These are phyloP conservation scores for Mycena galopus DNA, from an alignment of 768 basidiomycete genomes.

Conservation along the genomic window DNA sequence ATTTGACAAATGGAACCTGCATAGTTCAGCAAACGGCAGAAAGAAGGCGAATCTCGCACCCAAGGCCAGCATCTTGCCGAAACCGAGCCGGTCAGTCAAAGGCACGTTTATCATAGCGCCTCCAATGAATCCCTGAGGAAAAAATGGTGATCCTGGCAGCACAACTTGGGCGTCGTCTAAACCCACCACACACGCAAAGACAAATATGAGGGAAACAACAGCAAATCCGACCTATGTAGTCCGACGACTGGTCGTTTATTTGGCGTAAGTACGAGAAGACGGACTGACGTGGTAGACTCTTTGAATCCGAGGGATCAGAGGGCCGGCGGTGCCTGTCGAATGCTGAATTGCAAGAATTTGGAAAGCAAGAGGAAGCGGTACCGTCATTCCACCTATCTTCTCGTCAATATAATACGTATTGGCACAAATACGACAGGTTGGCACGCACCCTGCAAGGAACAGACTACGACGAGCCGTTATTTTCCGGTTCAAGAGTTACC, in stretches of 20 bases:
- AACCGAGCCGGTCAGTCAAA: slow-evolving; percentile 57
- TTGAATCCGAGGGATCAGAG: slow-evolving; percentile 34
- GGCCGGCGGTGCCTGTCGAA: slow-evolving; percentile 19
- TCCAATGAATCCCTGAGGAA: slow-evolving; percentile 57
- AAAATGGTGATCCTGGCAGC: not conserved
- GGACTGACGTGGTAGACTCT: slow-evolving; percentile 22
- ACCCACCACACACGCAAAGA: slow-evolving; percentile 54
- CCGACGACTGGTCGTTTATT: not conserved
- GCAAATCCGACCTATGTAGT: slow-evolving; percentile 63
- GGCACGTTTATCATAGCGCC: slow-evolving; percentile 62
- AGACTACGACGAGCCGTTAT: not conserved
- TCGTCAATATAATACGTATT: not conserved
- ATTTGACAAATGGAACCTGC: slow-evolving; percentile 68
- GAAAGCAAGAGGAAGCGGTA: not conserved
- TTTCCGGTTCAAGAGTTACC: not conserved
- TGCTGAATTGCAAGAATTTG: not conserved
- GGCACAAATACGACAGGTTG: not conserved
- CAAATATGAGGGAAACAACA: slow-evolving; percentile 73
- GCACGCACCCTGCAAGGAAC: slow-evolving; percentile 18
- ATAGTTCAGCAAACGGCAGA: not conserved
- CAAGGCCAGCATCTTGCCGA: slow-evolving; percentile 49
- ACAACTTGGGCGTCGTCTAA: slow-evolving; percentile 15
- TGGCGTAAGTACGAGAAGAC: not conserved
- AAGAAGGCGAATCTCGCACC: slow-evolving; percentile 4
- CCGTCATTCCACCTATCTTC: slow-evolving; percentile 22